Base-by-base conservation (phyloP, 2,329 filamentous ascomycete species). In the Rhinocladiella mackenziei region DNA sequence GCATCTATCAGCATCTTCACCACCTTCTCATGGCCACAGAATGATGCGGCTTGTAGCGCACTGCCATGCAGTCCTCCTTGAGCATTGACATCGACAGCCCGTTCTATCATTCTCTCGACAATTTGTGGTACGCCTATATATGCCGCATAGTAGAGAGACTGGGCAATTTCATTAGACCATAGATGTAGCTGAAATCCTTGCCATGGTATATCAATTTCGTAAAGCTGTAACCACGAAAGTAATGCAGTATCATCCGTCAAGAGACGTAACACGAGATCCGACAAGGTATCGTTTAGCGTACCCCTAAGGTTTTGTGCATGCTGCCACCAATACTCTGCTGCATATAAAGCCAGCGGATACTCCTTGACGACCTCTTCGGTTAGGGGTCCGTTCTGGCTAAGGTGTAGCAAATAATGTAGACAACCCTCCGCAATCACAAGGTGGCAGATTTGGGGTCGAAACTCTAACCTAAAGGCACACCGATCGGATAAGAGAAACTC, bases 401-500 rank as follows among this genome's bases (percentile, higher is more conserved):
- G 14, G 13, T 50, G 18, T 2, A 46, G 20, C 39, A 48, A 26
- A 20, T 48, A 48, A n/a, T 31, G 39, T 14, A 48, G 31, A 17
- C 39, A 48, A n/a, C 15, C 15, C 30, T 50, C 26, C 22, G 47
- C 42, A 32, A 50, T 43, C 5, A 38, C 8, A 9, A 13, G 6
- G 28, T 50, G 43, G 32, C 38, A 50, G 28, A 31, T 13, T 9
- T 37, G n/a, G 18, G 36, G 17, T 15, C 15, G 18, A 23, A 46
- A 46, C 8, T 23, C 22, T 13, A 13, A 8, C 6, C 4, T n/a
- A 26, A 11, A 26, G 23, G 23, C 11, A 19, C 39, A 43, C 9
- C 35, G 19, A 14, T 47, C 22, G 2, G 58, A 62, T 28, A 56
- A 20, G 11, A 64, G 53, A 34, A 62, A 63, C 39, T 63, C 60